These are phyloP conservation scores for Tylopilus sp. DNA, from an alignment of 768 basidiomycete genomes.

Conservation along the genomic window DNA sequence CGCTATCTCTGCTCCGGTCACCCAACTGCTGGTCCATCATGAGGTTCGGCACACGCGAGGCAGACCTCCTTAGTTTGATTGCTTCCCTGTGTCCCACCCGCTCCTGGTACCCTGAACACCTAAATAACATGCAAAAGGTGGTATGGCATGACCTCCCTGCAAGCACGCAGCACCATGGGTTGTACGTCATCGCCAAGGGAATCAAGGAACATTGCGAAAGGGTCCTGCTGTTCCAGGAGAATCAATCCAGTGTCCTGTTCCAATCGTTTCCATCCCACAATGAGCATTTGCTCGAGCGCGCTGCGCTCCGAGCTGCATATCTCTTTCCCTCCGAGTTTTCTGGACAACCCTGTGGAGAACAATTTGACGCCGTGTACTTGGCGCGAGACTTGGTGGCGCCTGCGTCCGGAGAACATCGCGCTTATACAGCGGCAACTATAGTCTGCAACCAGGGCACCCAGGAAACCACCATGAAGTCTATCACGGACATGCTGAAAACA, in stretches of 20 bases:
- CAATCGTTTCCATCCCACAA: slow-evolving; percentile 7
- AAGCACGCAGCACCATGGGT: slow-evolving; percentile 31
- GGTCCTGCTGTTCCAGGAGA: slow-evolving; percentile 13
- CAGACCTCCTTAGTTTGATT: slow-evolving; percentile 34
- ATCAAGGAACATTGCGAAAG: slow-evolving; percentile 30
- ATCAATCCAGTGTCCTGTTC: neutral
- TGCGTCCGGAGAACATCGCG: slow-evolving; percentile 12
- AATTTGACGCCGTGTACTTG: slow-evolving; percentile 9
- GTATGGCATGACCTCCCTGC: slow-evolving; percentile 10
- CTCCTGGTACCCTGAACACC: slow-evolving; percentile 35
- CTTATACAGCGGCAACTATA: slow-evolving; percentile 12
- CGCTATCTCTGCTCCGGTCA: slow-evolving; percentile 37
- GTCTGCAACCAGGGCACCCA: neutral
- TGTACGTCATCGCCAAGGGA: slow-evolving; percentile 9
- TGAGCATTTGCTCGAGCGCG: slow-evolving; percentile 17
- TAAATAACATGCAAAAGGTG: slow-evolving; percentile 12
- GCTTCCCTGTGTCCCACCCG: slow-evolving; percentile 34
- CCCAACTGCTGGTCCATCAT: slow-evolving; percentile 41
- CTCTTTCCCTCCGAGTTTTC: slow-evolving; percentile 15
- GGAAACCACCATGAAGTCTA: neutral
- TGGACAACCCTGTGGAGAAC: neutral
- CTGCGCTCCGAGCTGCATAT: slow-evolving; percentile 11
- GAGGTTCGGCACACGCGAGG: slow-evolving; percentile 28
- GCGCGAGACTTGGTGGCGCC: slow-evolving; percentile 7
- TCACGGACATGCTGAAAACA: slow-evolving; percentile 9